A percentile compares a stretch with the other conserved stretches of the same genome.
Conservation (phyloP, 306 rosid genomes). For the Gleditsia sinensis region DNA sequence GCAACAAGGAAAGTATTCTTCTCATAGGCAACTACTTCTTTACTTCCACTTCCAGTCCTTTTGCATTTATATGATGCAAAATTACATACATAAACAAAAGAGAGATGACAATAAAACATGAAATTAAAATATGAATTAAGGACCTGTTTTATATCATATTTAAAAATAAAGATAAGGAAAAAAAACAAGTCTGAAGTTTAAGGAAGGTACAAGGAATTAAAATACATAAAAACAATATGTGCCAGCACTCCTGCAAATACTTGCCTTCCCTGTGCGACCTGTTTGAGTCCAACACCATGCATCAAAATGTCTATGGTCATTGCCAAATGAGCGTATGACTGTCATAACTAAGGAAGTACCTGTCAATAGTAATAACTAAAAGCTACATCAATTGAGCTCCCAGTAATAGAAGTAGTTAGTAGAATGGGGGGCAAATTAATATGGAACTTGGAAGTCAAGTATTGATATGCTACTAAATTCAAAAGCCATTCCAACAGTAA, state of each 20-base stretch:
- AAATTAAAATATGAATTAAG: neutral
- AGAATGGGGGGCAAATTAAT: conserved; percentile 13
- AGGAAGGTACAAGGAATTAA: conserved; percentile 2
- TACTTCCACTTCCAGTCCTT: conserved; percentile 22
- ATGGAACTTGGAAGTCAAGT: neutral
- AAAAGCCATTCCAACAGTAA: conserved; percentile 14
- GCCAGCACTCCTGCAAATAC: conserved; percentile 24
- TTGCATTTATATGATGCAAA: conserved; percentile 15
- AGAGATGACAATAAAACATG: neutral
- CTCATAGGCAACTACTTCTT: neutral
- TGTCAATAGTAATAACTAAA: conserved; percentile 31
- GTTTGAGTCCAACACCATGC: conserved; percentile 86
- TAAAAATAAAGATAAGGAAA: conserved; percentile 6
- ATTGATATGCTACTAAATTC: neutral
- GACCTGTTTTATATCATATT: neutral
- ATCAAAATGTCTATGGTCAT: conserved; percentile 77
- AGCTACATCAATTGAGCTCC: conserved; percentile 31
- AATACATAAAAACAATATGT: neutral
- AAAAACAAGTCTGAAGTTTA: neutral
- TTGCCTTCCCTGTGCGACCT: conserved; percentile 84
- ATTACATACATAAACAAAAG: neutral
- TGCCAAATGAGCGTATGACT: conserved; percentile 83
- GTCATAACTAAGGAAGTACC: conserved; percentile 91
- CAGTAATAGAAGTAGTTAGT: conserved; percentile 12
- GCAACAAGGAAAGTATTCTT: neutral